phyloP scores from a whole-genome alignment of 1,284 basidiomycete species.

The Hypsizygus ulmarius region DNA sequence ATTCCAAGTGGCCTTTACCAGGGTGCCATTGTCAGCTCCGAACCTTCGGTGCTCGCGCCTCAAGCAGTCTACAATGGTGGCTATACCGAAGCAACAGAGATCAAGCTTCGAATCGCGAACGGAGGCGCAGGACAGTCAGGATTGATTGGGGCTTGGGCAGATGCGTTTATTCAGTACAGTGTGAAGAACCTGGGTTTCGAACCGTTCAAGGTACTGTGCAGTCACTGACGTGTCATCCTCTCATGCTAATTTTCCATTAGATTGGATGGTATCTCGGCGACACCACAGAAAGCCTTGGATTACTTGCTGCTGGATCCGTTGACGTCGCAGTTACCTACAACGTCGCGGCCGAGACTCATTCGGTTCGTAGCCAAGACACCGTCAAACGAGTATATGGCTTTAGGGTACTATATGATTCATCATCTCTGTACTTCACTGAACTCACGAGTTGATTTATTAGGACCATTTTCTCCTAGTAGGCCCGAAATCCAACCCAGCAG shows the following conservation, averaged over 20 bases:
- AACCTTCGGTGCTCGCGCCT: not conserved
- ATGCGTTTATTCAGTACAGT: conserved; percentile 17
- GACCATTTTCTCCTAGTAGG: conserved; percentile 45
- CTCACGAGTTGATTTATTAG: conserved; percentile 18
- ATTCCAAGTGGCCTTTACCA: conserved; percentile 2
- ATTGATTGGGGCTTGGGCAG: conserved; percentile 19
- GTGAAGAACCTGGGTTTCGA: conserved; percentile 7
- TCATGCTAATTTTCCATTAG: not conserved
- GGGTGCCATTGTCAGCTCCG: not conserved
- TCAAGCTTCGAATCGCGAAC: conserved; percentile 18
- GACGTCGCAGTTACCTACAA: conserved; percentile 52
- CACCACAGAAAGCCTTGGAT: conserved; percentile 17
- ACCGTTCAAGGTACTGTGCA: conserved; percentile 19
- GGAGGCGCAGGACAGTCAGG: conserved; percentile 21
- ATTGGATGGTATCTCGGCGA: conserved; percentile 19
- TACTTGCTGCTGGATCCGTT: conserved; percentile 22
- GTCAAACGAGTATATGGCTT: conserved; percentile 38
- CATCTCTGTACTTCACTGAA: not conserved
- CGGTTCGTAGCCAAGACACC: conserved; percentile 27
- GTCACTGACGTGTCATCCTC: not conserved
- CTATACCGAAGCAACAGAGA: conserved; percentile 10
- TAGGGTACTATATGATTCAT: conserved; percentile 26
- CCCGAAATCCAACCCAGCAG: conserved; percentile 34
- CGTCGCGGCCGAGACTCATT: conserved; percentile 42
- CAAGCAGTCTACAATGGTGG: conserved; percentile 9